Base-by-base conservation (phyloP, 1,284 basidiomycete species). In the Cystobasidiaceae sp. region DNA sequence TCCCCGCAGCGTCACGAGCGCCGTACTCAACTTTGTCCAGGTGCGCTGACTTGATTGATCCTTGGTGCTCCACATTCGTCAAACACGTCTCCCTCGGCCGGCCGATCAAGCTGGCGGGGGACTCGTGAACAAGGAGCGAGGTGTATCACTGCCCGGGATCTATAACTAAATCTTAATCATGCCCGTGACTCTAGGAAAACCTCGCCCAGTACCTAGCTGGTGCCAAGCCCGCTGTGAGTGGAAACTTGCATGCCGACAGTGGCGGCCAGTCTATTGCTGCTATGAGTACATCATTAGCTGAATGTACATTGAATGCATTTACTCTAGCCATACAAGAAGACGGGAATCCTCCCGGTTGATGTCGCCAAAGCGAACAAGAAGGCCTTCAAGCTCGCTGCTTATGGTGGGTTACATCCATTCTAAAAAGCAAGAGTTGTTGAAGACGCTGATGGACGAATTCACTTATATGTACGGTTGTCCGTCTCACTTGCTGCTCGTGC, bases 371-470 rank as follows among this genome's bases (percentile, higher is more conserved):
- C 67, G 58, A 71, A 73, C 66, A 68, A 71, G 49, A 71, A 71
- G 67, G 72, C 72, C 19, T 15, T 73, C 37, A 72, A 72, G 66
- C 64, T 73, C n/a, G 71, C 70, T 13, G 54, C 64, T 19, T 73
- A 73, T 62, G 72, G 55, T 59, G 21, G 19, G 49, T 39, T 9
- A 0, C 1, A 21, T 13, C 4, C 13, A 13, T 19, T 27, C 9
- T 32, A 41, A 46, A 11, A 46, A 13, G 13, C 13, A 46, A 15
- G 11, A 11, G 11, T 3, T 11, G 44, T 11, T 21, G 27, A 3
- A 21, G 19, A 4, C n/a, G n/a, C n/a, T n/a, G n/a, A n/a, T n/a
- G n/a, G n/a, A n/a, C n/a, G n/a, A n/a, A n/a, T n/a, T n/a, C n/a
- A n/a, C n/a, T n/a, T n/a, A n/a, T n/a, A n/a, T n/a, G n/a, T n/a